Percentiles rank a stretch among this genome's conserved stretches.
phyloP scores from a whole-genome alignment of 2,329 filamentous ascomycete species.

The Alternaria sp. region DNA sequence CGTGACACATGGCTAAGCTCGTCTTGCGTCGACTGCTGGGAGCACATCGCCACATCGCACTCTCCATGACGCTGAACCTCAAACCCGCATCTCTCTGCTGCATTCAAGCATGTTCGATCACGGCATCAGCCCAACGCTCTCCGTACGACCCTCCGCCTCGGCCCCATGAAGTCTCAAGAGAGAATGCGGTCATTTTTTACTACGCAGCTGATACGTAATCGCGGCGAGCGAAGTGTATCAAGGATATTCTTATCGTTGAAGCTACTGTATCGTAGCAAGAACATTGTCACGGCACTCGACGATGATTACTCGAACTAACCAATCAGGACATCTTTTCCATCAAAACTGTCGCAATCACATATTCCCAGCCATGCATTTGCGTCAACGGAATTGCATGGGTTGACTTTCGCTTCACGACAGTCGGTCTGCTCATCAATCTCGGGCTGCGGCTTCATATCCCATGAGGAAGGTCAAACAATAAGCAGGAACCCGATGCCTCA shows the following conservation, averaged over 20 bases:
- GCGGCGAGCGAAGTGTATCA: background rate
- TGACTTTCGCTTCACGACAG: conserved; percentile 8
- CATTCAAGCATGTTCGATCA: background rate
- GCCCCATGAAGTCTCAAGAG: background rate
- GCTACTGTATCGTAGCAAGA: background rate
- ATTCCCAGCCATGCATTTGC: background rate
- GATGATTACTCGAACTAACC: background rate
- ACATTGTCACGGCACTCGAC: background rate
- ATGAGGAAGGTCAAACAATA: conserved; percentile 4
- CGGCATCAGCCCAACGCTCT: background rate
- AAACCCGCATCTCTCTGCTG: background rate
- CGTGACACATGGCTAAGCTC: conserved; percentile 1
- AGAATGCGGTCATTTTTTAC: background rate
- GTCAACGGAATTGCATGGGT: background rate
- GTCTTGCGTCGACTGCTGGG: background rate
- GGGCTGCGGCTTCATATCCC: background rate
- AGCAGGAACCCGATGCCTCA: conserved; percentile 27
- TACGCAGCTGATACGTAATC: background rate
- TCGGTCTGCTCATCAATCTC: background rate
- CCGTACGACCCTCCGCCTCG: background rate
- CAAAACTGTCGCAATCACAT: background rate
- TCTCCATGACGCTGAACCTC: background rate
- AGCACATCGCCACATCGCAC: background rate
- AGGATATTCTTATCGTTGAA: background rate
- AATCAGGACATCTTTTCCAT: background rate